phyloP scores from a whole-genome alignment of 176 grass and related monocot genomes.

The Ananas comosus region DNA sequence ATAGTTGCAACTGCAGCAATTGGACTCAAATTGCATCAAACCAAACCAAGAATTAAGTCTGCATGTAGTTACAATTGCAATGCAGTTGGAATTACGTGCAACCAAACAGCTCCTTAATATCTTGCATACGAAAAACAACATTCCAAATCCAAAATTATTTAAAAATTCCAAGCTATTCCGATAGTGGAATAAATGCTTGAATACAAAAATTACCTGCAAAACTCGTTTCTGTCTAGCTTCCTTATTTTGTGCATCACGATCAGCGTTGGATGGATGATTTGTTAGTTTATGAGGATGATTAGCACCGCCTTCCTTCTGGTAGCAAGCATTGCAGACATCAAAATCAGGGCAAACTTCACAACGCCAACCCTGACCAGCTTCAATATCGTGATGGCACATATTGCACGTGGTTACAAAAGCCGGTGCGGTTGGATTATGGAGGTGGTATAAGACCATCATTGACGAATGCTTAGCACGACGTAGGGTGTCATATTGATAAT shows the following conservation, averaged over 20 bases:
- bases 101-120: no score
- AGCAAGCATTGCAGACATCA: slow-evolving; percentile 91
- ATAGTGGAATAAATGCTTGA: slow-evolving; percentile 1
- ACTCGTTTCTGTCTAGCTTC: slow-evolving; percentile 94
- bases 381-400: slow-evolving; percentile 83
- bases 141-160: background rate
- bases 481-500: slow-evolving; percentile 99
- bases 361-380: slow-evolving; percentile 96
- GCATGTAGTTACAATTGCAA: no score
- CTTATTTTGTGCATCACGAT: slow-evolving; percentile 89
- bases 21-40: no score
- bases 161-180: background rate
- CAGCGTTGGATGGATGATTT: slow-evolving; percentile 71
- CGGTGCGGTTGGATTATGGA: slow-evolving; percentile 96
- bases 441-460: slow-evolving; percentile 99
- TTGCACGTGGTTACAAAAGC: slow-evolving; percentile 96
- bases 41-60: no score
- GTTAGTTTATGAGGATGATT: slow-evolving; percentile 88
- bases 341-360: slow-evolving; percentile 97
- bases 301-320: slow-evolving; percentile 67
- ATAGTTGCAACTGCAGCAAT: no score
- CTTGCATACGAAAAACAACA: no score
- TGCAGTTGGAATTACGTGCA: no score
- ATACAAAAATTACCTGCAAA: slow-evolving; percentile 50
- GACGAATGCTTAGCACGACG: slow-evolving; percentile 97